phyloP scores from a whole-genome alignment of 768 basidiomycete species.

The Auriscalpium orientale region DNA sequence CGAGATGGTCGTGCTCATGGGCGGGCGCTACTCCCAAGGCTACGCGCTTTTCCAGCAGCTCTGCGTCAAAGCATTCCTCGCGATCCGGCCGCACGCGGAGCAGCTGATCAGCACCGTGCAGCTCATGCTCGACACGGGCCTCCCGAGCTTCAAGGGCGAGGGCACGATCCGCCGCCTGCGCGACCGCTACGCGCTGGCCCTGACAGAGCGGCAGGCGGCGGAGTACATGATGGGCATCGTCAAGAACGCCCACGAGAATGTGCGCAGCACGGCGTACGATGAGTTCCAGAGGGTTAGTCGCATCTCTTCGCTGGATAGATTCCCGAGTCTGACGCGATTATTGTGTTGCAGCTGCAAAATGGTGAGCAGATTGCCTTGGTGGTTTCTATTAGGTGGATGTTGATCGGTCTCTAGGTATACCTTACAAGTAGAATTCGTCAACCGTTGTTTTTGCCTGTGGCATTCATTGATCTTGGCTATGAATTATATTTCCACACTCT shows the following conservation, averaged over 20 bases:
- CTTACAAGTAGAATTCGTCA: slow-evolving; percentile 4
- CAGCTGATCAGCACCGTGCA: slow-evolving; percentile 83
- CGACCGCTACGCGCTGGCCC: slow-evolving; percentile 76
- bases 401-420: slow-evolving; percentile 5
- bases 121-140: slow-evolving; percentile 90
- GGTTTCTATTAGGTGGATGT: neutral
- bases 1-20: slow-evolving; percentile 98
- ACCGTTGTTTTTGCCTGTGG: neutral
- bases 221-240: slow-evolving; percentile 89
- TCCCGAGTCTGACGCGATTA: slow-evolving; percentile 2
- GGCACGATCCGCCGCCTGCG: slow-evolving; percentile 78
- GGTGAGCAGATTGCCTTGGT: slow-evolving; percentile 23
- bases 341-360: slow-evolving; percentile 35
- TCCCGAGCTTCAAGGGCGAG: slow-evolving; percentile 98
- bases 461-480: neutral
- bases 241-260: slow-evolving; percentile 91
- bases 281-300: slow-evolving; percentile 81
- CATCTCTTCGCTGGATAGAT: neutral
- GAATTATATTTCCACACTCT: too few relatives aligned
- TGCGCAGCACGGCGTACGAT: slow-evolving; percentile 89
- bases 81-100: slow-evolving; percentile 89
- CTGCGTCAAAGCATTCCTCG: slow-evolving; percentile 93
- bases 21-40: slow-evolving; percentile 88
- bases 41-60: slow-evolving; percentile 92
- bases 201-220: slow-evolving; percentile 87